A percentile compares a stretch with the other conserved stretches of the same genome.
These are phyloP conservation scores for Ceratobasidium theobromae DNA, from an alignment of 1,284 basidiomycete genomes.

Conservation along the genomic window DNA sequence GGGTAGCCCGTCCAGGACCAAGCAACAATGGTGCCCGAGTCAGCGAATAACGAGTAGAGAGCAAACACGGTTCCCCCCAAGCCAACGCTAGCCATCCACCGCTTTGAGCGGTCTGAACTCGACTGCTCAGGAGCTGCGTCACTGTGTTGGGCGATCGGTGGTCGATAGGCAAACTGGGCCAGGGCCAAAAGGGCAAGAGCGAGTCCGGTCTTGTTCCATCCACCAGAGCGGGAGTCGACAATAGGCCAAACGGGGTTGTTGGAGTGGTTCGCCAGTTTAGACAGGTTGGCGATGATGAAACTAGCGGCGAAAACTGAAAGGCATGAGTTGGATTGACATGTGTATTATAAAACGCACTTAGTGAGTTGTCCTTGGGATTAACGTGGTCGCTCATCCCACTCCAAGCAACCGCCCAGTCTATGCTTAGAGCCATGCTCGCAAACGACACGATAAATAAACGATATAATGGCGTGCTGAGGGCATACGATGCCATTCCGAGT, in stretches of 20 bases:
- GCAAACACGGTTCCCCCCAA: conserved; percentile 76
- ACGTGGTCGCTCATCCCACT: conserved; percentile 44
- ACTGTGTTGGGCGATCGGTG: conserved; percentile 37
- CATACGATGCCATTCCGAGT: conserved; percentile 62
- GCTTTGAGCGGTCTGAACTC: conserved; percentile 35
- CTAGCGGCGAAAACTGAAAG: conserved; percentile 63
- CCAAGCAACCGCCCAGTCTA: conserved; percentile 61
- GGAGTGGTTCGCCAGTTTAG: conserved; percentile 76
- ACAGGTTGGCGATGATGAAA: conserved; percentile 66
- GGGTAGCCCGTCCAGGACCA: conserved; percentile 95
- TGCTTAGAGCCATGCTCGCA: conserved; percentile 55
- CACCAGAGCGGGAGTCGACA: conserved; percentile 64
- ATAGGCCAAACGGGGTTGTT: conserved; percentile 90
- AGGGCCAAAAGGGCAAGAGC: conserved; percentile 55
- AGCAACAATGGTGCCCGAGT: conserved; percentile 80
- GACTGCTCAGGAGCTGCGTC: conserved; percentile 32
- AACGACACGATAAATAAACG: conserved; percentile 61
- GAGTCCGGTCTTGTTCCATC: conserved; percentile 71
- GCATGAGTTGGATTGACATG: background rate
- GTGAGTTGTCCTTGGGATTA: background rate
- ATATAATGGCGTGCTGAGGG: conserved; percentile 54
- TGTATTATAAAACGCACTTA: background rate
- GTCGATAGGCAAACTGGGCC: conserved; percentile 49
- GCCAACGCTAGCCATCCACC: conserved; percentile 59
- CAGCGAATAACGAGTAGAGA: conserved; percentile 76